Percentiles rank a stretch among this genome's conserved stretches.
Conservation (phyloP, 805 yeast genomes). For the Candida orba region DNA sequence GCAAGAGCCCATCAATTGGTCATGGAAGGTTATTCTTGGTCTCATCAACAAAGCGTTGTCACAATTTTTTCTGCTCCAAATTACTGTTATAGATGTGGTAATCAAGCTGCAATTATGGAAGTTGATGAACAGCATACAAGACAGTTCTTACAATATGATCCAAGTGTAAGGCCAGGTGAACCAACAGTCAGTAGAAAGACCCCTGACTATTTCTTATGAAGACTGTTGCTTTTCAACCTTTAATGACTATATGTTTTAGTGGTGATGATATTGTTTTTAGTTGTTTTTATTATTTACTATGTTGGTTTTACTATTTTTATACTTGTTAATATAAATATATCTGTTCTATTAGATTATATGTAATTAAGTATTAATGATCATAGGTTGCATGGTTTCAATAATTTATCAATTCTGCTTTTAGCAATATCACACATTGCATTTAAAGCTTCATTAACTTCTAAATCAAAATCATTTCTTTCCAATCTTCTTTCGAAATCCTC, state of each 20-base stretch:
- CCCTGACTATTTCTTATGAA: constrained; percentile 75
- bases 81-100: constrained; percentile 96
- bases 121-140: constrained; percentile 90
- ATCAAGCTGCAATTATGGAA: constrained; percentile 97
- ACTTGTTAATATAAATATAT: not conserved
- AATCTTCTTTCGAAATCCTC: constrained; percentile 54
- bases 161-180: constrained; percentile 94
- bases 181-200: constrained; percentile 96
- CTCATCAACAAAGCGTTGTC: constrained; percentile 89
- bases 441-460: constrained; percentile 62
- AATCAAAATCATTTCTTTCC: constrained; percentile 39
- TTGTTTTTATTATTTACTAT: not conserved
- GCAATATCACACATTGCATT: constrained; percentile 93
- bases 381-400: constrained; percentile 16
- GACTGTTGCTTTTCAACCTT: not conserved
- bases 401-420: constrained; percentile 58
- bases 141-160: constrained; percentile 92
- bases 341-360: not conserved
- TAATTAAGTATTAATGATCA: not conserved
- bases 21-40: constrained; percentile 97
- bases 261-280: not conserved
- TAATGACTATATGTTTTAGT: not conserved
- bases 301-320: not conserved
- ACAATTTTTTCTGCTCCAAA: constrained; percentile 95
- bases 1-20: constrained; percentile 96